Conservation (phyloP, 768 basidiomycete genomes). For the Leccinum truebloodii region DNA sequence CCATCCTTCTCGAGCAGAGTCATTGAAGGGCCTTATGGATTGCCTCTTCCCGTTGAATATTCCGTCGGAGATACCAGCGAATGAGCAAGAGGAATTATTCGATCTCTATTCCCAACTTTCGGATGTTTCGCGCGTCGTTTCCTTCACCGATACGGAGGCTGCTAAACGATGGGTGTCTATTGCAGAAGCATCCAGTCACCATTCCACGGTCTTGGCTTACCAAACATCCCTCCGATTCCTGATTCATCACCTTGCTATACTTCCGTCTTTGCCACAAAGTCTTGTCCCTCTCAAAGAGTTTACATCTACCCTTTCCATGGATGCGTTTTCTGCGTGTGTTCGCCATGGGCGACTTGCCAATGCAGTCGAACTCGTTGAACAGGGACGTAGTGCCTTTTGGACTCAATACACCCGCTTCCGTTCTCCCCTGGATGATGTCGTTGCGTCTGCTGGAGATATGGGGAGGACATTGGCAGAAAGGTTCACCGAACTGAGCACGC, state of each 20-base stretch:
- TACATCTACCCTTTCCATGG: constrained; percentile 2
- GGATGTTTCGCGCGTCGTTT: not conserved
- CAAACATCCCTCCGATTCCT: constrained; percentile 5
- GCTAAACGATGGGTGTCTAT: not conserved
- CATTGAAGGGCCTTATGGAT: not conserved
- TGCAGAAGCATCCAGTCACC: constrained; percentile 6
- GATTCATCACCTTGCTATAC: constrained; percentile 9
- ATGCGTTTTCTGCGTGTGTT: constrained; percentile 18
- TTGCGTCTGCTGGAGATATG: not conserved
- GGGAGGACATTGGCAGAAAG: not conserved
- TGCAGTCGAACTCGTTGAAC: constrained; percentile 34
- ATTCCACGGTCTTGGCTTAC: constrained; percentile 14
- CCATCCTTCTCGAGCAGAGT: not conserved
- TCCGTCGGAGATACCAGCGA: too few species aligned
- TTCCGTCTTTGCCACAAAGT: not conserved
- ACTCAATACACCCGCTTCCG: constrained; percentile 15
- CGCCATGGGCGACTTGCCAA: constrained; percentile 7
- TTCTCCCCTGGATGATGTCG: constrained; percentile 4
- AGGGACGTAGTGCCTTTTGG: constrained; percentile 25
- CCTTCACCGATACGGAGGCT: not conserved
- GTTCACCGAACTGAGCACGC: constrained; percentile 7
- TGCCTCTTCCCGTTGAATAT: not conserved
- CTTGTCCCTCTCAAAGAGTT: constrained; percentile 1
- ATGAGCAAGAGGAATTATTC: constrained; percentile 1
- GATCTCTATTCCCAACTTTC: not conserved